Base-by-base conservation (phyloP, 805 yeast species). In the Saccharomycopsis sp. region DNA sequence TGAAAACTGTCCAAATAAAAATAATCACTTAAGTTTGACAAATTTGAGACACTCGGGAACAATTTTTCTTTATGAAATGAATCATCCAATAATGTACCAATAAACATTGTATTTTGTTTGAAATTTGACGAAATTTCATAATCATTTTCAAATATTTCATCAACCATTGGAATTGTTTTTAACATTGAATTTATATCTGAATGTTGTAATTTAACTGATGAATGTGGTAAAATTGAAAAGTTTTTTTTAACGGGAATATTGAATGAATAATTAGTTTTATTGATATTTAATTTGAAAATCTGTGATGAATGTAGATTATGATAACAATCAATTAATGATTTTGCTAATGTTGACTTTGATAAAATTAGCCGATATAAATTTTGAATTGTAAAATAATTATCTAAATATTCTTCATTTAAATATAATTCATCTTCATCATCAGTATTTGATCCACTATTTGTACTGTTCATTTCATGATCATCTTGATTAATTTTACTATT, bases 181-280 rank as follows among this genome's bases (percentile, higher is more conserved):
- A 51, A 15, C 64, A 73, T 4, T 65, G 64, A 2, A 75, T 70
- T 0, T 71, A 69, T 30, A 30, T 31, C 27, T 5, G 15, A 14
- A 28, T 34, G 29, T 15, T 33, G 36, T n/a, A 43, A 21, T 15
- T 34, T 31, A 8, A 33, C 21, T 13, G 75, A 69, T 3, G 69
- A 58, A 44, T 70, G 69, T 0, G 80, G 77, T 29, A 76, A 52
- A 1, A 69, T 60, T 34, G 63, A 61, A 54, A 76, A 76, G 48
- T 75, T 80, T 34, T 72, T 68, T 47, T 72, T 72, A 14, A 76
- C 58, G 1, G 84, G 84, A 14, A 77, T 74, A 52, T 76, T 83
- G 36, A 77, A 64, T 1, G 80, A 70, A 5, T 40, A 66, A 50
- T n/a, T 60, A 47, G 63, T 47, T 6, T 72, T 62, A 43, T 69